These are phyloP conservation scores for Colletotrichum paranaense DNA, from an alignment of 2,329 filamentous ascomycete species.

Conservation along the genomic window DNA sequence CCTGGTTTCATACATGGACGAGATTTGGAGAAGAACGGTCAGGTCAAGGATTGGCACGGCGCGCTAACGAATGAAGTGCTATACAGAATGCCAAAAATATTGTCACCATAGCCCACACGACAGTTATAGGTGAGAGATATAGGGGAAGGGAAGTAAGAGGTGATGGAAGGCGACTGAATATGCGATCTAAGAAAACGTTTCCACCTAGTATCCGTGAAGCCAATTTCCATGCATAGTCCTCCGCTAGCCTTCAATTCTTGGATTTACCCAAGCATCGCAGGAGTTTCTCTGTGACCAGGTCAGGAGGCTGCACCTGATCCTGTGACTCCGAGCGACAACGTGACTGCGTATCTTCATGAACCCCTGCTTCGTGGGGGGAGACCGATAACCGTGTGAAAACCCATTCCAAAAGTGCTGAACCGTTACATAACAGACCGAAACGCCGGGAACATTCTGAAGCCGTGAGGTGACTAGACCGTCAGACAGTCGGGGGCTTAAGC, in stretches of 20 bases:
- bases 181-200: constrained; percentile 29
- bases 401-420: constrained; percentile 35
- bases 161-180: constrained; percentile 12
- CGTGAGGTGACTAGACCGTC: constrained; percentile 17
- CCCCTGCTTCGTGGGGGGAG: constrained; percentile 23
- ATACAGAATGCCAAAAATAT: not conserved
- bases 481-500: constrained; percentile 43
- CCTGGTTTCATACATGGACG: not conserved
- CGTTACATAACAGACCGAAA: constrained; percentile 33
- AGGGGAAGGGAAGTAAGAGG: not conserved
- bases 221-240: constrained; percentile 24
- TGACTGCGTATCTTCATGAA: constrained; percentile 35
- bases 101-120: constrained; percentile 1
- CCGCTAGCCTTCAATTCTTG: constrained; percentile 30
- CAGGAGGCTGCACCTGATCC: constrained; percentile 20
- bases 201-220: constrained; percentile 16
- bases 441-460: constrained; percentile 36
- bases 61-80: constrained; percentile 1
- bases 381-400: constrained; percentile 30
- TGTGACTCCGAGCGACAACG: constrained; percentile 30
- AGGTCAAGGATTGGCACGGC: not conserved
- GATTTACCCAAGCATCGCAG: constrained; percentile 25
- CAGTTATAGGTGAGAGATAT: not conserved
- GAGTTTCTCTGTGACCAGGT: constrained; percentile 14
- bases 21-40: not conserved